Evolutionary conservation across 108 stramenopile species (phyloP).

Genomic region (Fistulifera pelliculosa): DNA sequence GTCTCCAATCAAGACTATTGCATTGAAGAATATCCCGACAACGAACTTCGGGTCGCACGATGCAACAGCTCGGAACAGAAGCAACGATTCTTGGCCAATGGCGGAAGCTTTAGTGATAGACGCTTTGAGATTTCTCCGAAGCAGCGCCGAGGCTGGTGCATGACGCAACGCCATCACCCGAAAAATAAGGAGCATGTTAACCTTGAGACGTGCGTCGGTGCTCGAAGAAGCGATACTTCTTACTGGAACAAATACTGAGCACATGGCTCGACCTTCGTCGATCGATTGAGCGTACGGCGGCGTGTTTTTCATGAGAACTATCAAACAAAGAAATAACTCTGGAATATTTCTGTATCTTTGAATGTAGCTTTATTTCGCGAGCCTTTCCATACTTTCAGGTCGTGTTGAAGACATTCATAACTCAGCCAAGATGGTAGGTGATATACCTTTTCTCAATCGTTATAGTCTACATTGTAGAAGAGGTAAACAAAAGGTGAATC

Average conservation of each 20-base stretch:
- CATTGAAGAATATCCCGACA: neutral
- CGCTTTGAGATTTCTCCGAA: slow-evolving; percentile 2
- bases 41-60: neutral
- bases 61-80: neutral
- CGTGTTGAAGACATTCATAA: too few species aligned
- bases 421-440: too few species aligned
- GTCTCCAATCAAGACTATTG: neutral
- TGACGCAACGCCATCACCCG: slow-evolving; percentile 20
- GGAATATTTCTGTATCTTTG: too few species aligned
- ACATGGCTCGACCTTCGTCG: too few species aligned
- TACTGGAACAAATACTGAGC: slow-evolving; percentile 10
- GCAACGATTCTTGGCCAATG: neutral
- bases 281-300: too few species aligned
- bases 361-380: too few species aligned
- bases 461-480: too few species aligned
- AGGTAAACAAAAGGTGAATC: too few species aligned
- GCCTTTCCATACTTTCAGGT: too few species aligned
- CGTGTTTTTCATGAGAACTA: too few species aligned
- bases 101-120: slow-evolving; percentile 2
- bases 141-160: neutral
- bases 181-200: slow-evolving; percentile 9
- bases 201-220: slow-evolving; percentile 9
- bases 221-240: slow-evolving; percentile 8
- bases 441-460: too few species aligned
- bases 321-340: too few species aligned